Evolutionary conservation across 805 yeast species (phyloP).

Genomic region (Starmera amethionina): DNA sequence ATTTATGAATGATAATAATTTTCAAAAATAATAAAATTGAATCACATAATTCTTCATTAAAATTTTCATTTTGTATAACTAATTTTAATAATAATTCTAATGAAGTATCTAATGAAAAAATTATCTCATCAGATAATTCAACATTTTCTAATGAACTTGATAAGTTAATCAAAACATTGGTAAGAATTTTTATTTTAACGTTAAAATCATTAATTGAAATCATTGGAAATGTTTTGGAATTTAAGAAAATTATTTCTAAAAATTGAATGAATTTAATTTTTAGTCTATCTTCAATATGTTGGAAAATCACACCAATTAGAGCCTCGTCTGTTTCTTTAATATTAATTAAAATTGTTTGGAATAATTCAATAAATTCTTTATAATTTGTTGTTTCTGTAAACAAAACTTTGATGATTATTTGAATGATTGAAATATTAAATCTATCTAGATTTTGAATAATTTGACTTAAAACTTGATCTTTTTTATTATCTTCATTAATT

Average conservation of each 20-base stretch:
- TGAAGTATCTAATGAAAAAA: constrained; percentile 29
- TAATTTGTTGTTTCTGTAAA: constrained; percentile 9
- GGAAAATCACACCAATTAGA: constrained; percentile 29
- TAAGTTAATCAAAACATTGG: constrained; percentile 10
- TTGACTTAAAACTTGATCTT: not conserved
- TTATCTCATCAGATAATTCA: constrained; percentile 24
- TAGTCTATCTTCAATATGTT: constrained; percentile 21
- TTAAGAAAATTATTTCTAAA: constrained; percentile 31
- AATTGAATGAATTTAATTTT: constrained; percentile 25
- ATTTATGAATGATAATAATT: constrained; percentile 49
- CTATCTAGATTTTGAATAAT: constrained; percentile 21
- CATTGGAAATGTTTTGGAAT: constrained; percentile 30
- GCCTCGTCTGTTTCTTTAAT: not conserved
- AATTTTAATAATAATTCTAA: constrained; percentile 26
- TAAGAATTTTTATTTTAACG: constrained; percentile 1
- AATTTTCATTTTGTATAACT: constrained; percentile 10
- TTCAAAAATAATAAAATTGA: constrained; percentile 40
- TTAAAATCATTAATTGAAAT: constrained; percentile 3
- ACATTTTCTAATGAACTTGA: constrained; percentile 9
- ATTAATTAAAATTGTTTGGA: constrained; percentile 5
- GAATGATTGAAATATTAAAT: constrained; percentile 33
- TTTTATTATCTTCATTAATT: not conserved
- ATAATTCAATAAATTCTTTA: constrained; percentile 5
- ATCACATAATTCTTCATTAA: constrained; percentile 7
- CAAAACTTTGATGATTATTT: constrained; percentile 25